Conservation (phyloP, 2,329 filamentous ascomycete genomes). For the Westerdykella sp. region DNA sequence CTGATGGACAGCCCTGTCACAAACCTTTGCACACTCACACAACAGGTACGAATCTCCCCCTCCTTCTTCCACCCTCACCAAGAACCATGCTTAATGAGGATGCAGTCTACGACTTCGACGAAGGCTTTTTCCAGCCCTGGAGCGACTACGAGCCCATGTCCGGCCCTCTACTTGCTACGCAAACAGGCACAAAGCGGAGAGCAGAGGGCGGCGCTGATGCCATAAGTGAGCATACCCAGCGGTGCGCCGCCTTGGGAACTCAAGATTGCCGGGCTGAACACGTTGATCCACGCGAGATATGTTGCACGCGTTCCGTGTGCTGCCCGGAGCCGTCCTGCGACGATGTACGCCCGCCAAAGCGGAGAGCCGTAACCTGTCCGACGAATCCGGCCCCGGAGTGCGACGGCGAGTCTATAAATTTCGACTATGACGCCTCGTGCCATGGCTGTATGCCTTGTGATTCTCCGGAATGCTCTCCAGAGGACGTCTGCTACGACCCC, state of each 20-base stretch:
- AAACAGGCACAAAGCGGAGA: slow-evolving; percentile 19
- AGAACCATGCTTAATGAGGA: too few species aligned
- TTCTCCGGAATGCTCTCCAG: slow-evolving; percentile 15
- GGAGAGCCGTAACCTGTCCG: slow-evolving; percentile 14
- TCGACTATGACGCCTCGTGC: too few species aligned
- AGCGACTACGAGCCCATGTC: too few species aligned
- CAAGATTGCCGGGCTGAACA: slow-evolving; percentile 19
- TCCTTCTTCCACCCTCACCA: too few species aligned
- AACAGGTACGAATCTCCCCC: too few species aligned
- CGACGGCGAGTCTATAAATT: too few species aligned
- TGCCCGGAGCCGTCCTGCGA: slow-evolving; percentile 20
- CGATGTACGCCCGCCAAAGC: slow-evolving; percentile 26
- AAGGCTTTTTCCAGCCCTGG: too few species aligned
- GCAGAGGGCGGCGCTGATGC: slow-evolving; percentile 3
- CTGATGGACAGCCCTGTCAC: slow-evolving; percentile 3
- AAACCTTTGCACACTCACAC: too few species aligned
- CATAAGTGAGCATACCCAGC: slow-evolving; percentile 10
- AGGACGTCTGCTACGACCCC: slow-evolving; percentile 34
- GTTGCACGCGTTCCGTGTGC: slow-evolving; percentile 8
- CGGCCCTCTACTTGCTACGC: too few species aligned
- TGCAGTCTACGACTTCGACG: too few species aligned
- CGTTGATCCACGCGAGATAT: slow-evolving; percentile 20
- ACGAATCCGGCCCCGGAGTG: too few species aligned
- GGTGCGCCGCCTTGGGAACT: slow-evolving; percentile 8
- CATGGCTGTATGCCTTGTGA: neutral